Evolutionary conservation across 1,284 basidiomycete genomes (phyloP), one percentile per base, ranked within the genome.

Genomic region (Pholiota adiposa): DNA sequence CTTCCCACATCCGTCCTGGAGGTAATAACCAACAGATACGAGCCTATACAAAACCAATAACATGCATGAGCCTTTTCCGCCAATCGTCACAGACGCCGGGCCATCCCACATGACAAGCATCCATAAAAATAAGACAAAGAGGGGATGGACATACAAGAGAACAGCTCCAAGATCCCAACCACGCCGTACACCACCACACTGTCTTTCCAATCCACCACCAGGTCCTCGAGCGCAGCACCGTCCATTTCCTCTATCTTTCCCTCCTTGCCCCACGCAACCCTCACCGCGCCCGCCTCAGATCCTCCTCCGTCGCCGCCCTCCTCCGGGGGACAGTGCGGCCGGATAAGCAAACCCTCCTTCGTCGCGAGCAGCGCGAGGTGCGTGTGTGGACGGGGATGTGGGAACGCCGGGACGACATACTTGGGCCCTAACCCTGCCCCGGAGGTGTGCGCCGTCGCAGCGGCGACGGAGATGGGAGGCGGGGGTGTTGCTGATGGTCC

Each of bases 361-460:
- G 86, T 82, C 2, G 79, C 81, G 44, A 87, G 70, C 29, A 93
- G 61, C 7, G 82, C 81, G 36, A 93, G 83, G 63, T 86, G 79
- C 54, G 88, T 84, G 68, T 92, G 77, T 7, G 91, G 89, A 66
- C 82, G 83, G 25, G 90, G 90, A 69, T 92, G 88, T 12, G 87
- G 88, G 7, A 89, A 71, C 0, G 90, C 82, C 3, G 89, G 87
- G 25, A 90, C 76, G 56, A 80, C 73, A 63, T 84, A 81, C 72
- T 83, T 86, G 1, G 87, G 89, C 51, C 83, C 85, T n/a, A 90
- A 64, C 65, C 75, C 65, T 68, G 72, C 59, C 27, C 40, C 12
- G 40, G 49, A 11, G 14, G 52, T 27, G 14, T n/a, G 8, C 8
- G 40, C 52, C 21, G n/a, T n/a, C n/a, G n/a, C n/a, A n/a, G n/a